Conservation (phyloP, 2,329 filamentous ascomycete species). For the Chaetomiaceae sp. region DNA sequence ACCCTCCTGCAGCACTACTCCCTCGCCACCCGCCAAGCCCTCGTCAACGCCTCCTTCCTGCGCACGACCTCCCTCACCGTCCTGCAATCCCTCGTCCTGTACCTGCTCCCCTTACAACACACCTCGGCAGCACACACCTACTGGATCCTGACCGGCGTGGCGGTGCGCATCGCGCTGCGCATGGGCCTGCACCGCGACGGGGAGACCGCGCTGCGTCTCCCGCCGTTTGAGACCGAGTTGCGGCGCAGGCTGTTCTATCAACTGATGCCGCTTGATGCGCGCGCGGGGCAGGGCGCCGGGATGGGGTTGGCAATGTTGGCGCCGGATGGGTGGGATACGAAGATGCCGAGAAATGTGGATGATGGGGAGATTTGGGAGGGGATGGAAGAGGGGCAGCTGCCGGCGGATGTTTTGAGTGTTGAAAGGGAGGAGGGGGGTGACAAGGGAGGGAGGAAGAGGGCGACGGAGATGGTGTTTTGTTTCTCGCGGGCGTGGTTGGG, state of each 20-base stretch:
- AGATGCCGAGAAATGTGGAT: not conserved
- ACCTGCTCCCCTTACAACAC: not conserved
- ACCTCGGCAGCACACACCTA: not conserved
- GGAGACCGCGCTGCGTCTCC: conserved; percentile 24
- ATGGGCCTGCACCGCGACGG: conserved; percentile 48
- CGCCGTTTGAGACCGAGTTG: conserved; percentile 46
- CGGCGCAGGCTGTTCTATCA: conserved; percentile 38
- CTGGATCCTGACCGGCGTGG: conserved; percentile 42
- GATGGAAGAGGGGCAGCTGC: too few species aligned
- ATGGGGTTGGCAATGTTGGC: not conserved
- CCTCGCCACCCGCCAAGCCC: not conserved
- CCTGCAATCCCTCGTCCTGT: not conserved
- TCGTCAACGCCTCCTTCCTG: not conserved
- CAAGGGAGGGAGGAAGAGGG: too few species aligned
- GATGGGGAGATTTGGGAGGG: not conserved
- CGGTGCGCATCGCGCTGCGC: conserved; percentile 46
- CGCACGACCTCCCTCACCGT: not conserved
- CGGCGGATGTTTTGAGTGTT: too few species aligned
- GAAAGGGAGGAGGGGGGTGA: too few species aligned
- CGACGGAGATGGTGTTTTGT: conserved; percentile 2
- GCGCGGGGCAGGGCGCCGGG: not conserved
- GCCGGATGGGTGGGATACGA: not conserved
- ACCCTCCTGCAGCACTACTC: not conserved
- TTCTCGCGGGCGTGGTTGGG: not conserved
- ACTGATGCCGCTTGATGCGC: not conserved